phyloP scores from a whole-genome alignment of 306 rosid species.

The Alnus rubra region DNA sequence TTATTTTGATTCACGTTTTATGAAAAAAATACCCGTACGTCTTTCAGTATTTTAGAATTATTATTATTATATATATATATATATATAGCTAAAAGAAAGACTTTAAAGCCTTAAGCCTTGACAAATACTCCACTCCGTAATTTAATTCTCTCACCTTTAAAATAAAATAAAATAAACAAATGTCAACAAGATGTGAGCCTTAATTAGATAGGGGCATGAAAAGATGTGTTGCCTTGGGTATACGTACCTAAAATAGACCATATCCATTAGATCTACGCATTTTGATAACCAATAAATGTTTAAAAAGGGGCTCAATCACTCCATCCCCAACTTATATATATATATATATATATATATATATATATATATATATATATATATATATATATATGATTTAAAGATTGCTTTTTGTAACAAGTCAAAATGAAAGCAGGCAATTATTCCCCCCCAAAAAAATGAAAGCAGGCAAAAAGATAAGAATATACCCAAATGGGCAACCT shows the following conservation, averaged over 20 bases:
- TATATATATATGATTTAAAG: no score
- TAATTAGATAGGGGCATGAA: no score
- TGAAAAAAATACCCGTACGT: not conserved
- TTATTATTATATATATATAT: not conserved
- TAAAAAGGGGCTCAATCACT: not conserved
- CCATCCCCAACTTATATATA: no score
- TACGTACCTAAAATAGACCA: not conserved
- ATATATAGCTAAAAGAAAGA: not conserved
- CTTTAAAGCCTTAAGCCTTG: no score
- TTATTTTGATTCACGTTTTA: not conserved
- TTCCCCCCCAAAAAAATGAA: no score
- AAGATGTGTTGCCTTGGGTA: no score
- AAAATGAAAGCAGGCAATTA: no score
- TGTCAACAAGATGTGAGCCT: no score
- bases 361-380: no score
- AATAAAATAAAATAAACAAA: no score
- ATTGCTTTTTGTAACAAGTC: no score
- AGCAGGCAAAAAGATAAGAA: not conserved
- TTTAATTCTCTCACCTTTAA: not conserved
- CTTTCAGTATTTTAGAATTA: not conserved
- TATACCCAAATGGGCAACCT: not conserved
- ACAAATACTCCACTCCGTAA: not conserved
- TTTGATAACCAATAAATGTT: not conserved
- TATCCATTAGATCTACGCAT: slow-evolving; percentile 13
- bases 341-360: no score